A percentile compares a stretch with the other conserved stretches of the same genome.
phyloP scores from a whole-genome alignment of 192 early-diverging fungal genomes.

The Geranomyces variabilis region DNA sequence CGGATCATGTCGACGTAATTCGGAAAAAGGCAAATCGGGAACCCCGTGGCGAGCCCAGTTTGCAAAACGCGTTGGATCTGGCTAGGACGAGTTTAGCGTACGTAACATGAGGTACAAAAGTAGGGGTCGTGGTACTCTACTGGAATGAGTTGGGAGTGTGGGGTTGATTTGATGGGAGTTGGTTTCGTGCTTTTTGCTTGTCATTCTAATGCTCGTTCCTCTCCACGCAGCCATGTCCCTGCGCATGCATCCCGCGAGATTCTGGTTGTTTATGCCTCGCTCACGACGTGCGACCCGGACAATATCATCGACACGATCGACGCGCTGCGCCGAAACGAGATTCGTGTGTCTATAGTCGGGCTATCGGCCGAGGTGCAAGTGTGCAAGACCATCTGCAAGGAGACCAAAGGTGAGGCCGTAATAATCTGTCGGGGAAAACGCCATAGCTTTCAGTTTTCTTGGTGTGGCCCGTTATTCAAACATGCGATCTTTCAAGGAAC shows the following conservation, averaged over 20 bases:
- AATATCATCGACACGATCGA: constrained; percentile 84
- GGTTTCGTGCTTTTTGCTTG: background rate
- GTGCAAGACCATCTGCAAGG: constrained; percentile 69
- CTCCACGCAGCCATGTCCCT: constrained; percentile 68
- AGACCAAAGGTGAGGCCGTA: constrained; percentile 74
- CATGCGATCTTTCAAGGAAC: constrained; percentile 51
- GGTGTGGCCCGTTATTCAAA: background rate
- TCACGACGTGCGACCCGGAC: constrained; percentile 93
- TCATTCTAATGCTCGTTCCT: background rate
- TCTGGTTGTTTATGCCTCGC: constrained; percentile 80
- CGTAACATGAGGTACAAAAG: background rate
- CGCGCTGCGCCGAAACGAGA: constrained; percentile 63
- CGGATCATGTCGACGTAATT: constrained; percentile 76
- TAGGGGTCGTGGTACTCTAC: background rate
- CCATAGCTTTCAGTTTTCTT: background rate
- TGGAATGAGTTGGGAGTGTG: background rate
- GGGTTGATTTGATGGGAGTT: background rate
- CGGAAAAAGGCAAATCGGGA: constrained; percentile 69
- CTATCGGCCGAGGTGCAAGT: constrained; percentile 89
- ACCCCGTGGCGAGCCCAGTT: constrained; percentile 80
- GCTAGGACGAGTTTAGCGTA: constrained; percentile 69
- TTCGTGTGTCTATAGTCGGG: constrained; percentile 87
- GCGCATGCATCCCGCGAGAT: constrained; percentile 88
- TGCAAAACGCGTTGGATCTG: constrained; percentile 91
- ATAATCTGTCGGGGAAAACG: background rate